Evolutionary conservation across 2,329 filamentous ascomycete genomes (phyloP), one percentile per base, ranked within the genome.

Genomic region (Apiospora marii): DNA sequence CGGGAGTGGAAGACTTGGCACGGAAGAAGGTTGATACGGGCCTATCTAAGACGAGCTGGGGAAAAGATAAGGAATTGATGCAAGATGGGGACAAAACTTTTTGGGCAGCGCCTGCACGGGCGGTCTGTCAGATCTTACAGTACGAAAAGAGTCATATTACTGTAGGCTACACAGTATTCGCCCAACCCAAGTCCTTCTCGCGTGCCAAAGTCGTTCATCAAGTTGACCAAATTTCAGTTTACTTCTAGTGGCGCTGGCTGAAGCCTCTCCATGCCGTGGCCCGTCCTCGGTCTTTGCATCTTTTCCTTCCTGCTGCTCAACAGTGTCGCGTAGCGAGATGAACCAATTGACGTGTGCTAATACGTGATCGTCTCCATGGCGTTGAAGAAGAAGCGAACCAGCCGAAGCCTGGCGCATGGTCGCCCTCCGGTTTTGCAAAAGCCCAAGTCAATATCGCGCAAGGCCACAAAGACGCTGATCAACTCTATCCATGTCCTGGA

Each of bases 401-500:
- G 81, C 5, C 89, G 86, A 76, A 87, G 83, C 51, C 77, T 89
- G 49, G 81, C 86, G 44, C 83, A 84, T 30, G 88, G 90, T 19
- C 86, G 91, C n/a, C 88, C 89, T 3, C 90, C 90, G 13, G 86
- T 85, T 1, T 81, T 85, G 46, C 87, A 87, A 74, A 83, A 85
- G 27, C 82, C 84, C 12, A 86, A 85, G 74, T 88, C 90, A 7
- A 91, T 93, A 77, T 90, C 91, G 4, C 87, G 91, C 73, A 92
- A 90, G 79, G 87, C 90, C 37, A 92, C 90, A 64, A 87, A 91
- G 77, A 83, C 85, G 43, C 84, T 93, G 74, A 93, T 93, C 82
- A 91, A 92, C 80, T 86, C 85, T 58, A 89, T 91, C 74, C 91
- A 93, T 78, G 88, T 90, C 61, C 81, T 93, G 43, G 88, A 92